These are phyloP conservation scores for Prunus yedoensis DNA, from an alignment of 331 rosid genomes.

Conservation along the genomic window DNA sequence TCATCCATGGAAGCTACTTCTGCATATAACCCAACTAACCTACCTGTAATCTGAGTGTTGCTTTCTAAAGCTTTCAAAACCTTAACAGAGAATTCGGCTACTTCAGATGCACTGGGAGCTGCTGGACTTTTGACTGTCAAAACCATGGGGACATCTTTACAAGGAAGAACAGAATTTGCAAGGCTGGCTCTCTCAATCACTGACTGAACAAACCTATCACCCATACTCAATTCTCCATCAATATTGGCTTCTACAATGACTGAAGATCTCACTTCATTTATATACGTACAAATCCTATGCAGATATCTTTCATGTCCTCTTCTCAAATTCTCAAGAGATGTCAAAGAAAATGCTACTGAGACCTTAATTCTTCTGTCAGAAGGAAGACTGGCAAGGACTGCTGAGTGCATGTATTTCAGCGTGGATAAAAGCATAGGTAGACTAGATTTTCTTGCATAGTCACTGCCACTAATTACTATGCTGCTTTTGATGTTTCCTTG, in stretches of 20 bases:
- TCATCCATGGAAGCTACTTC: conserved; percentile 40
- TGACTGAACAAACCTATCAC: conserved; percentile 39
- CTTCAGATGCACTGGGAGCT: conserved; percentile 38
- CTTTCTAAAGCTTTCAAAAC: conserved; percentile 46
- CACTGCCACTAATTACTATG: conserved; percentile 35
- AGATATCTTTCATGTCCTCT: conserved; percentile 30
- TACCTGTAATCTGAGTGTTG: conserved; percentile 29
- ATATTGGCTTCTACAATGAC: conserved; percentile 50
- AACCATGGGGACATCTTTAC: conserved; percentile 47
- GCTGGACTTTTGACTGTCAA: conserved; percentile 41
- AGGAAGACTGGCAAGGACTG: conserved; percentile 35
- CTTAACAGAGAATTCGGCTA: conserved; percentile 36
- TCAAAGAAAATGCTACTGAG: conserved; percentile 56
- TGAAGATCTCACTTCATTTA: conserved; percentile 45
- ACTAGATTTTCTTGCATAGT: conserved; percentile 29
- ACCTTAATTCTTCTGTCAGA: conserved; percentile 39
- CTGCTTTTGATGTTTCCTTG: conserved; percentile 40
- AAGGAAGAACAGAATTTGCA: conserved; percentile 46
- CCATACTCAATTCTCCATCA: conserved; percentile 39
- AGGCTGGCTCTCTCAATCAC: conserved; percentile 37
- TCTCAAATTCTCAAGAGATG: conserved; percentile 43
- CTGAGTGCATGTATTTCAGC: conserved; percentile 40
- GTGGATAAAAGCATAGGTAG: conserved; percentile 36
- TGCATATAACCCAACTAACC: conserved; percentile 51
- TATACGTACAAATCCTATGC: conserved; percentile 31